Conservation (phyloP, 2,329 filamentous ascomycete species). For the Tolypocladium ophioglossoides region DNA sequence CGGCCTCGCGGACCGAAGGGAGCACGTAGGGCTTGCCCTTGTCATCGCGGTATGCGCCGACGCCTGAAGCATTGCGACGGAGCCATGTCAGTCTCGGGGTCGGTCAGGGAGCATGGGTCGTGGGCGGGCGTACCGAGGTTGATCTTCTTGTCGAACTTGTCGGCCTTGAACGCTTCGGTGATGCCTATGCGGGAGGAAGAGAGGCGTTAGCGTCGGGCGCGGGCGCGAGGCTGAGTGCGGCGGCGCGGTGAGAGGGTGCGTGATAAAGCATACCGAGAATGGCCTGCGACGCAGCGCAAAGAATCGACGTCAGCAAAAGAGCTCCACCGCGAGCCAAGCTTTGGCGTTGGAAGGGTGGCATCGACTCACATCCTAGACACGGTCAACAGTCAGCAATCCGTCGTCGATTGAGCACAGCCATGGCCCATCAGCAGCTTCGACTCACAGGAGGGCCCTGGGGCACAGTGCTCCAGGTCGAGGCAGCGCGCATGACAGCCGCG, state of each 20-base stretch:
- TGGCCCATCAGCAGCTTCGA: constrained; percentile 12
- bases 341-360: not conserved
- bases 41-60: constrained; percentile 97
- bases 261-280: constrained; percentile 57
- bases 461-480: constrained; percentile 83
- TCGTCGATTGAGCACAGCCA: not conserved
- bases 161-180: constrained; percentile 98
- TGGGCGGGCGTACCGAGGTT: constrained; percentile 61
- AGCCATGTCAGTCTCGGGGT: constrained; percentile 1
- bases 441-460: constrained; percentile 89
- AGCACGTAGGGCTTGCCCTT: constrained; percentile 96
- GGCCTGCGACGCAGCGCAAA: constrained; percentile 36
- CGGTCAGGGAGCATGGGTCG: constrained; percentile 2
- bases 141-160: constrained; percentile 90
- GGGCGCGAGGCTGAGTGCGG: not conserved
- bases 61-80: constrained; percentile 44
- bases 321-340: not conserved
- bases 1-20: constrained; percentile 80
- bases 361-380: constrained; percentile 10
- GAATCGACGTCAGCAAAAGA: not conserved
- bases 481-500: constrained; percentile 38
- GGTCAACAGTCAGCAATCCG: constrained; percentile 1
- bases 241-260: constrained; percentile 7
- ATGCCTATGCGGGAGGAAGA: constrained; percentile 46
- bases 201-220: not conserved